Evolutionary conservation across 129 eudicot genomes (phyloP), one percentile per base, ranked within the genome.

Genomic region (Tanacetum coccineum): DNA sequence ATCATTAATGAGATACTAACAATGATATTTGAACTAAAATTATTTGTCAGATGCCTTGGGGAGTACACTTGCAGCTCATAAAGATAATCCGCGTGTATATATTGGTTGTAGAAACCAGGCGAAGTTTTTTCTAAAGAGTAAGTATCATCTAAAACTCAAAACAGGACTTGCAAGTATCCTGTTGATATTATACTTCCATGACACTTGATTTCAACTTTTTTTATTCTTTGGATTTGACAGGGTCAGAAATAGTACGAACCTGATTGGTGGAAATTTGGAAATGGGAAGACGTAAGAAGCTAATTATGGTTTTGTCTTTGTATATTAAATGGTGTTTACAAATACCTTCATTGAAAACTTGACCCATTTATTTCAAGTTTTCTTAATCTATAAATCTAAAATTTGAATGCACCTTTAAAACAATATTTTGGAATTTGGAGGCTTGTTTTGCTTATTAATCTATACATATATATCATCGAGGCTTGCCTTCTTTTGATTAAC

Each of bases 221-320:
- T 10, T 12, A 2, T 57, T 25, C 36, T 6, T 28, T 5, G 36
- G 4, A 3, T 28, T 28, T 67, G 80, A 83, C 88, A 91, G 85
- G 79, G 81, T 73, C 85, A 88, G 72, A 83, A 80, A 80, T 92
- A 96, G 98, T 92, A 92, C 66, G 98, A 92, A 82, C 98, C 96
- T 1, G 96, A 92, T 74, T 92, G 96, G 96, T 92, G 98, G 98
- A 92, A 88, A 78, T 92, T 92, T 74, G 95, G 98, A 19, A 91
- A 92, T 80, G 96, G 94, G 54, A 92, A 92, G 82, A 73, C 80
- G 98, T 92, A 84, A 83, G 95, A 62, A 63, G 64, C 77, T 63
- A 47, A 13, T 28, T 32, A 66, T 36, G 30, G 5, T 13, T n/a
- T 22, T 56, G 36, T 18, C 4, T 1, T 32, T 66, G 28, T 72